Percentiles rank a stretch among this genome's conserved stretches.
Conservation (phyloP, 1,284 basidiomycete genomes). For the Pyrrhoderma noxium region DNA sequence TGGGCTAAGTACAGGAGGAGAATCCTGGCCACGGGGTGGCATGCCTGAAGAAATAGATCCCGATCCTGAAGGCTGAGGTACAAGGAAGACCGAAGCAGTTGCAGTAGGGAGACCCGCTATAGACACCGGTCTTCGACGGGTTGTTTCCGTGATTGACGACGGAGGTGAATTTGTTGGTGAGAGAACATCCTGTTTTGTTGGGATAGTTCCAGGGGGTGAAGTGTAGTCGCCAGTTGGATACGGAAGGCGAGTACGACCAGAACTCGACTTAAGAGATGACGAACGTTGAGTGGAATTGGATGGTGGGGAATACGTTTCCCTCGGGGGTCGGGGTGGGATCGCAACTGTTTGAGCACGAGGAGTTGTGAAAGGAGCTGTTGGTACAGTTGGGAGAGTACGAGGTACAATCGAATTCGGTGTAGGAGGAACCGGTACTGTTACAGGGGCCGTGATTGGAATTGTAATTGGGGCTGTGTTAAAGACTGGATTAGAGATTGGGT, state of each 20-base stretch:
- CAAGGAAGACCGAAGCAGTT: slow-evolving; percentile 5
- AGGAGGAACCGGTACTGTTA: neutral
- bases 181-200: slow-evolving; percentile 35
- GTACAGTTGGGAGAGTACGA: slow-evolving; percentile 7
- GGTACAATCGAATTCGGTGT: slow-evolving; percentile 11
- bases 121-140: slow-evolving; percentile 26
- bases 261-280: slow-evolving; percentile 28
- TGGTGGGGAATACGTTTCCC: slow-evolving; percentile 61
- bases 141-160: slow-evolving; percentile 33
- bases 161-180: slow-evolving; percentile 60
- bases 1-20: slow-evolving; percentile 15
- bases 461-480: slow-evolving; percentile 25
- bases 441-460: slow-evolving; percentile 22
- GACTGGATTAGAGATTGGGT: slow-evolving; percentile 28
- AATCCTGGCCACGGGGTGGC: slow-evolving; percentile 19
- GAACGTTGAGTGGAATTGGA: slow-evolving; percentile 29
- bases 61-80: slow-evolving; percentile 9
- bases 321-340: slow-evolving; percentile 33
- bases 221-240: slow-evolving; percentile 78
- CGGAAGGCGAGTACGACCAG: slow-evolving; percentile 52
- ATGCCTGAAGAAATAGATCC: slow-evolving; percentile 7
- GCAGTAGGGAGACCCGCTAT: slow-evolving; percentile 26
- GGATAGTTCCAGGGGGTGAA: slow-evolving; percentile 40
- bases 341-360: slow-evolving; percentile 31
- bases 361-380: slow-evolving; percentile 20